A percentile compares a stretch with the other conserved stretches of the same genome.
Evolutionary conservation across 768 basidiomycete species (phyloP).

Genomic region (Hericium erinaceus): DNA sequence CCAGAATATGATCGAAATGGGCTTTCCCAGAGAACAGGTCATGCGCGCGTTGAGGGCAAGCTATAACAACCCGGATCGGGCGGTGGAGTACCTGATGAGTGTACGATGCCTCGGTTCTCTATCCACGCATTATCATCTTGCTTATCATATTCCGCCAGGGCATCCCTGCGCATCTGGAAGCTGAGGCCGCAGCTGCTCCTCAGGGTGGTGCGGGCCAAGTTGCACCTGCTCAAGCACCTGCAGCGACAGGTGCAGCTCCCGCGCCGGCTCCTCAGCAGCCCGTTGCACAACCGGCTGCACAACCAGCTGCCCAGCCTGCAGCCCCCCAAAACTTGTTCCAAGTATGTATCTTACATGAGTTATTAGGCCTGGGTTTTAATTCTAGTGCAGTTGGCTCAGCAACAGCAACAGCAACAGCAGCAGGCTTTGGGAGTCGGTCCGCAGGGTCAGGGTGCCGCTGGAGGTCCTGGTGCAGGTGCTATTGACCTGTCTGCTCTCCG

Average conservation of each 20-base stretch:
- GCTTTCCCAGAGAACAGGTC: constrained; percentile 81
- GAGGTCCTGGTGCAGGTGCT: constrained; percentile 27
- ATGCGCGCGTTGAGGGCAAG: constrained; percentile 81
- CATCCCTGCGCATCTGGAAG: constrained; percentile 63
- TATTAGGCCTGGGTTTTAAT: not conserved
- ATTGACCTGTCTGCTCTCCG: constrained; percentile 46
- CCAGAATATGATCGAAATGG: constrained; percentile 87
- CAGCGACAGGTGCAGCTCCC: constrained; percentile 22
- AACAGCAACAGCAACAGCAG: constrained; percentile 50
- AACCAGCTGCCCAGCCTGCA: constrained; percentile 26
- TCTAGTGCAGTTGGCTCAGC: constrained; percentile 53
- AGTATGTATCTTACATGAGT: constrained; percentile 29
- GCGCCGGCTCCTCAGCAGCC: constrained; percentile 22
- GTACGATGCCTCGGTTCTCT: constrained; percentile 34
- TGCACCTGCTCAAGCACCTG: constrained; percentile 9
- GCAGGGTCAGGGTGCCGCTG: constrained; percentile 23
- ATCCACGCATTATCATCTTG: constrained; percentile 6
- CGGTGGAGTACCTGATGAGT: constrained; percentile 95
- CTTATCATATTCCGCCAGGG: constrained; percentile 38
- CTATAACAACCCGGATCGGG: constrained; percentile 95
- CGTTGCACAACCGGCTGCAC: constrained; percentile 25
- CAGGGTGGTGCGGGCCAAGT: not conserved
- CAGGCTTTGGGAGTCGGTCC: constrained; percentile 23
- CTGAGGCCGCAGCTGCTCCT: constrained; percentile 32
- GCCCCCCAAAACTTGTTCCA: constrained; percentile 84